These are phyloP conservation scores for Hyaloperonospora brassicae DNA, from an alignment of 352 stramenopile genomes.

Conservation along the genomic window DNA sequence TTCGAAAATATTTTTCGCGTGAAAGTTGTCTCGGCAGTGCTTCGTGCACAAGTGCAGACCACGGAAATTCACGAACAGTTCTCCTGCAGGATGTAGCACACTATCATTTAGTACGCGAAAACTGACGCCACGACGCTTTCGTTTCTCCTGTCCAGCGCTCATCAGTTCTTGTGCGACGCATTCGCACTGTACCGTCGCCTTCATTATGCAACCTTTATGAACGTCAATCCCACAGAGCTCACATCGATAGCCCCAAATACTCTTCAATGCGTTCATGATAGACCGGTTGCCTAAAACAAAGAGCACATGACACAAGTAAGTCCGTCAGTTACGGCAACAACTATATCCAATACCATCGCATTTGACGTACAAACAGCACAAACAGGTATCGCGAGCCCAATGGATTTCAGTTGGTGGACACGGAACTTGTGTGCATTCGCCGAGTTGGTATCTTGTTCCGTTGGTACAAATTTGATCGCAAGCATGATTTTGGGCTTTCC, in stretches of 20 bases:
- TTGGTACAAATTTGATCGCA: conserved; percentile 70
- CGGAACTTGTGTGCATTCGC: conserved; percentile 80
- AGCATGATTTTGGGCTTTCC: conserved; percentile 60
- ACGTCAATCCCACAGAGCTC: conserved; percentile 75
- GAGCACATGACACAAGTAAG: conserved; percentile 12
- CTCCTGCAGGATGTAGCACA: conserved; percentile 30
- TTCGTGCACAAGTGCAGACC: conserved; percentile 79
- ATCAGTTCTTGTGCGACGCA: conserved; percentile 39
- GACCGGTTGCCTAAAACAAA: conserved; percentile 49
- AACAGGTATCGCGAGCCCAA: conserved; percentile 69
- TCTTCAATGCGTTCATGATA: conserved; percentile 79
- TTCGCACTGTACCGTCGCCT: conserved; percentile 68
- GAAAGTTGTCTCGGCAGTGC: conserved; percentile 66
- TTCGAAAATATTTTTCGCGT: conserved; percentile 84
- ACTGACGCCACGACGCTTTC: conserved; percentile 21
- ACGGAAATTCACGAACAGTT: conserved; percentile 72
- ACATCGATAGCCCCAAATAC: conserved; percentile 75
- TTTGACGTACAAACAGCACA: conserved; percentile 60
- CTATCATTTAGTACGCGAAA: conserved; percentile 50
- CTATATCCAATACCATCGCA: not conserved
- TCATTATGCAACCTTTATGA: conserved; percentile 85
- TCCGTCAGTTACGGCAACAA: not conserved
- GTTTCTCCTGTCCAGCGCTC: conserved; percentile 18
- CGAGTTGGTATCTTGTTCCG: conserved; percentile 44
- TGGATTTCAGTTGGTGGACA: conserved; percentile 80